Base-by-base conservation (phyloP, 2,329 filamentous ascomycete species). In the Aspergillus clavatus region DNA sequence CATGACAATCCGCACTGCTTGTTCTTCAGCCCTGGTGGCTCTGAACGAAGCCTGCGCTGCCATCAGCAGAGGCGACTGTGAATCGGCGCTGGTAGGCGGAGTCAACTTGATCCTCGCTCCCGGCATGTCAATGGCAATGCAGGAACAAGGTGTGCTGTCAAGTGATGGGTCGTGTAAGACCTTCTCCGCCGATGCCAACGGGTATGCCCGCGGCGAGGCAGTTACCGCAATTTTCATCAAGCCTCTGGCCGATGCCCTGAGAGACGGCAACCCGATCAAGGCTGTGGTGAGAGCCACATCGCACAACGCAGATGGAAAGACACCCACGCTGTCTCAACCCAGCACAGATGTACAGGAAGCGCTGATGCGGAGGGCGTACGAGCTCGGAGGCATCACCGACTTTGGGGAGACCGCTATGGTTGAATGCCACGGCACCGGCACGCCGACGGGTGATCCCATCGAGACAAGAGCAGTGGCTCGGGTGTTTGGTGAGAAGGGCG, bases 91-190 rank as follows among this genome's bases (percentile, higher is more conserved):
- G 2, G 66, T 68, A 2, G 61, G 55, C 1, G 66, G 67, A 1
- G 52, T 52, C 1, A 69, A 60, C 31, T 38, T 70, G 1, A 63
- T 70, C 33, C 36, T 67, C 6, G 50, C 49, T 2, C 67, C 65
- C 0, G 51, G 40, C 1, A 55, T 56, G 33, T 58, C 56, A 4
- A 53, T 56, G 2, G 40, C 54, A 0, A 57, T 69, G 52, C 51
- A 57, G 0, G 57, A 63, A 14, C 55, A 67, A 14, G 59, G 63
- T 3, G 59, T 69, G 0, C 50, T 73, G 2, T 68, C 65, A 1
- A 53, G 57, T 0, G 54, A 55, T 0, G 66, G 59, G 22, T 43
- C 38, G 16, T 60, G 56, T 39, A 55, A 55, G 18, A 56, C 55
- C 1, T 63, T 65, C 36, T 52, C 52, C 46, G 56, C 50, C 16